These are phyloP conservation scores for Rubia yunnanensis DNA, from an alignment of 257 asterid species.

Conservation along the genomic window DNA sequence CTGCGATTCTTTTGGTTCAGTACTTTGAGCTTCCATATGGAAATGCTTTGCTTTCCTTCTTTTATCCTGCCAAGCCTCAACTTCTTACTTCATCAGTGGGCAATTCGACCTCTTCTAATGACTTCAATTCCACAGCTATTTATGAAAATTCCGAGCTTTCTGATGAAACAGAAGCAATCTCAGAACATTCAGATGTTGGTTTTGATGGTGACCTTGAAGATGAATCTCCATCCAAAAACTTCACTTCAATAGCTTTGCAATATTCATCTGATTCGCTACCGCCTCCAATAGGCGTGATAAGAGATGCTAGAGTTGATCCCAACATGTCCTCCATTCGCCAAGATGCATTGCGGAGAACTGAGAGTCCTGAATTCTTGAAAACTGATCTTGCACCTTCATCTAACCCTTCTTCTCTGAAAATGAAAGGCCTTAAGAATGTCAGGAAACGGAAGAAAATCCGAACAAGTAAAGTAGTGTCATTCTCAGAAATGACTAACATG, in stretches of 20 bases:
- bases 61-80: slow-evolving; percentile 25
- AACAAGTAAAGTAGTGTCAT: slow-evolving; percentile 28
- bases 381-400: slow-evolving; percentile 14
- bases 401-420: slow-evolving; percentile 13
- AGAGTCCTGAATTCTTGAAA: slow-evolving; percentile 8
- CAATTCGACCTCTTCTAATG: slow-evolving; percentile 11
- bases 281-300: not conserved
- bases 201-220: too few relatives aligned
- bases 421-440: slow-evolving; percentile 7
- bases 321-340: slow-evolving; percentile 18
- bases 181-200: too few relatives aligned
- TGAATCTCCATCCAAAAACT: too few relatives aligned
- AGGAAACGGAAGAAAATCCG: slow-evolving; percentile 13
- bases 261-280: too few relatives aligned
- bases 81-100: slow-evolving; percentile 5
- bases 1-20: slow-evolving; percentile 47
- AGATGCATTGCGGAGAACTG: slow-evolving; percentile 18
- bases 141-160: not conserved
- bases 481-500: slow-evolving; percentile 61
- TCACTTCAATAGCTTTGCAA: too few relatives aligned
- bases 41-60: slow-evolving; percentile 37
- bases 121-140: not conserved
- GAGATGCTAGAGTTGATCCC: not conserved
- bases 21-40: slow-evolving; percentile 56
- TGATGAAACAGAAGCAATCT: not conserved